phyloP scores from a whole-genome alignment of 2,329 filamentous ascomycete genomes.

The Aspergillus sp. region DNA sequence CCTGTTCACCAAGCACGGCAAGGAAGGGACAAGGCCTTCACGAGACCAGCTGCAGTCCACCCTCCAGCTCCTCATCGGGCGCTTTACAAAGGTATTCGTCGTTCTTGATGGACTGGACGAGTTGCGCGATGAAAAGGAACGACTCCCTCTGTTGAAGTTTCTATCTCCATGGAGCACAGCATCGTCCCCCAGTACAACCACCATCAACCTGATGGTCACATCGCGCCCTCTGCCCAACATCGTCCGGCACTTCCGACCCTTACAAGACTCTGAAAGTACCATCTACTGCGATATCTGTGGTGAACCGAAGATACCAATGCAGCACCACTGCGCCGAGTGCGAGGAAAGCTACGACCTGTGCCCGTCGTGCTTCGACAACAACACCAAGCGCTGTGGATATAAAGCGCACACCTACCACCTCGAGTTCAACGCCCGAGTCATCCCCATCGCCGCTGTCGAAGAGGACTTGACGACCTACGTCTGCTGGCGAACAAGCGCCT shows the following conservation, averaged over 20 bases:
- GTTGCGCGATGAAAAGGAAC: neutral
- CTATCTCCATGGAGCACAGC: neutral
- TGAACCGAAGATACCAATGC: neutral
- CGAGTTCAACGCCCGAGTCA: neutral
- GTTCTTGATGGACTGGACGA: slow-evolving; percentile 11
- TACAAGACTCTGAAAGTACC: no score
- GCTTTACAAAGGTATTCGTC: slow-evolving; percentile 7
- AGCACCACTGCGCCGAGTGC: slow-evolving; percentile 3
- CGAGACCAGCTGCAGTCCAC: neutral
- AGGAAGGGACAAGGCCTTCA: neutral
- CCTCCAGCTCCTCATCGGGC: neutral
- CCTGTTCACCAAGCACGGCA: neutral
- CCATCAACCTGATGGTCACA: slow-evolving; percentile 9
- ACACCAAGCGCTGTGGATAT: slow-evolving; percentile 2
- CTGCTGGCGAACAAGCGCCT: neutral
- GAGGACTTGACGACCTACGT: slow-evolving; percentile 9
- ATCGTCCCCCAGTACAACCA: neutral
- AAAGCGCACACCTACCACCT: neutral
- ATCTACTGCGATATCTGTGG: neutral
- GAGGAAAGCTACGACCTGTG: slow-evolving; percentile 4
- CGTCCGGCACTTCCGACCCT: neutral
- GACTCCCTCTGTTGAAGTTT: neutral
- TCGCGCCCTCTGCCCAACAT: slow-evolving; percentile 7
- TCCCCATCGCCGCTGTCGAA: slow-evolving; percentile 2
- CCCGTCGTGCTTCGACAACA: neutral